Base-by-base conservation (phyloP, 176 grass and related monocot species). In the Aegilops sharonensis region DNA sequence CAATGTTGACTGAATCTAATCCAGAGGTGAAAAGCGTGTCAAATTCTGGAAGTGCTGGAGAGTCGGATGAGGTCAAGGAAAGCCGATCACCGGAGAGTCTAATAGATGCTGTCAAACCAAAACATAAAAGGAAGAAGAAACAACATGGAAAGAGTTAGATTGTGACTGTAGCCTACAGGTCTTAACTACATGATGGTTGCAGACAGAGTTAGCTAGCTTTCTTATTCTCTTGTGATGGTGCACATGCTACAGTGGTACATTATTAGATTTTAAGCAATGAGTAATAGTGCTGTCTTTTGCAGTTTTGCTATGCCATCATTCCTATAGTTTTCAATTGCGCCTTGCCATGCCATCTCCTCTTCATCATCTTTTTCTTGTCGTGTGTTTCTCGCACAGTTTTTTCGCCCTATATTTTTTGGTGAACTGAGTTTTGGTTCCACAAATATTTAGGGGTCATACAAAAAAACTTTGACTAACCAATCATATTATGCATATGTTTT, bases 31-130 rank as follows among this genome's bases (percentile, higher is more conserved):
- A 77, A 84, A 86, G 25, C 13, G 39, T 64, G 40, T 29, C 78
- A 79, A 88, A 54, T 77, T 85, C 87, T 85, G 77, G 32, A 11
- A 42, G 32, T 59, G 84, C 56, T 83, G 84, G 67, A 81, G 74
- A 70, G 74, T 88, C 87, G 45, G 75, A 66, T 54, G 87, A 30
- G 68, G 71, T 32, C 40, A 90, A 89, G 88, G 90, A 90, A 85
- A 72, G 64, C 70, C 61, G 56, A 82, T 86, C 80, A 0, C 85
- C 97, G 18, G 94, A 98, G 87, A 95, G 82, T 87, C 90, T 98
- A 88, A 92, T 90, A 79, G 97, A 92, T 75, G 90, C 94, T 13
- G 87, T 99, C 69, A 99, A 99, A 88, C 89, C 90, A 39, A 96
- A 90, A 91, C 69, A 88, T 86, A 93, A 74, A 89, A 92, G 87